These are phyloP conservation scores for Leccinum ochraceum DNA, from an alignment of 768 basidiomycete species.

Conservation along the genomic window DNA sequence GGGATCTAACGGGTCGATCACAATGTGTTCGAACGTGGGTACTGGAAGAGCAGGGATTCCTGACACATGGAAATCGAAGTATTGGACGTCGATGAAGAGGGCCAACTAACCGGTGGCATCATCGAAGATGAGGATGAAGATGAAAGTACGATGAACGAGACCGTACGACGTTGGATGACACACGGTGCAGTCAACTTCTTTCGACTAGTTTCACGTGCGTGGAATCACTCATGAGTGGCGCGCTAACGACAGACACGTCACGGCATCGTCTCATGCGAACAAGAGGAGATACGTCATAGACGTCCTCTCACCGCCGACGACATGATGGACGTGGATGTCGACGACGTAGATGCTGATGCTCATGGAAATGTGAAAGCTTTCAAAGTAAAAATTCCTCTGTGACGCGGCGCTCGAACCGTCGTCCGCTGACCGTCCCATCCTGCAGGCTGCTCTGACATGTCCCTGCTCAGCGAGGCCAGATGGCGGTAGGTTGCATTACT, in stretches of 20 bases:
- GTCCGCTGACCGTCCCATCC: constrained; percentile 76
- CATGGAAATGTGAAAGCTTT: constrained; percentile 72
- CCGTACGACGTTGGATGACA: constrained; percentile 48
- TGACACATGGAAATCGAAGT: constrained; percentile 75
- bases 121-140: constrained; percentile 78
- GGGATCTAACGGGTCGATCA: constrained; percentile 97
- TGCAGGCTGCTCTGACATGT: too few relatives aligned
- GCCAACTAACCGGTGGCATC: constrained; percentile 67
- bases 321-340: constrained; percentile 70
- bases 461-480: constrained; percentile 74
- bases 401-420: constrained; percentile 31
- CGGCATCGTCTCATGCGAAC: constrained; percentile 64
- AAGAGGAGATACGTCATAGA: constrained; percentile 65
- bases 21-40: constrained; percentile 88
- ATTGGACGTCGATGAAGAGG: constrained; percentile 58
- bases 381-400: constrained; percentile 53
- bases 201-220: constrained; percentile 51
- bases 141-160: constrained; percentile 56
- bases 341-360: constrained; percentile 47
- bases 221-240: constrained; percentile 53
- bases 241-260: constrained; percentile 32
- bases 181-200: constrained; percentile 65
- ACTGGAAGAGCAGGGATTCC: constrained; percentile 82
- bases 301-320: constrained; percentile 67
- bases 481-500: constrained; percentile 70